These are phyloP conservation scores for Davidsoniella eucalypti DNA, from an alignment of 2,329 filamentous ascomycete species.

Conservation along the genomic window DNA sequence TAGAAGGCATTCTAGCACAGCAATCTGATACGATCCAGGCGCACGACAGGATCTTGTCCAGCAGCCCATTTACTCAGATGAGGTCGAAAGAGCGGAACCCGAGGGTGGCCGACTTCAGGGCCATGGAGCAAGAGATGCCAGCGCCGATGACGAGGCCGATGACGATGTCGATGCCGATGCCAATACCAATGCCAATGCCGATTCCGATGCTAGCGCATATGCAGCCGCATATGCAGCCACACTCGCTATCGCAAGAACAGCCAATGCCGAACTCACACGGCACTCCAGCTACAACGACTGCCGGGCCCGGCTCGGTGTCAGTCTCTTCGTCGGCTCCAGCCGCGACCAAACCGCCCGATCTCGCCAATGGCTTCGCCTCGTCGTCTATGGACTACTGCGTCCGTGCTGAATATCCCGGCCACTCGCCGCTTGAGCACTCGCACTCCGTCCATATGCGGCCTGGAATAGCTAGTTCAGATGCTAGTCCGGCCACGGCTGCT, in stretches of 20 bases:
- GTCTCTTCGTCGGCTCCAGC: too few relatives aligned
- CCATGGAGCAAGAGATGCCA: neutral
- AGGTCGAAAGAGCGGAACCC: slow-evolving; percentile 10
- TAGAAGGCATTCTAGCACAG: slow-evolving; percentile 48
- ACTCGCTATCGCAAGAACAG: too few relatives aligned
- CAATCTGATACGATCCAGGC: slow-evolving; percentile 50
- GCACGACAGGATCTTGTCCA: slow-evolving; percentile 51
- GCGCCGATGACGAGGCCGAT: neutral
- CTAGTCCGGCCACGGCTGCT: too few relatives aligned
- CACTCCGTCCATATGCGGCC: neutral
- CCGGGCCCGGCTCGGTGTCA: too few relatives aligned
- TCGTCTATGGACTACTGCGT: neutral
- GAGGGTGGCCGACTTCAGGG: neutral
- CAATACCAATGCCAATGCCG: neutral
- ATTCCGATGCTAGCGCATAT: neutral
- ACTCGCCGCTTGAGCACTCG: slow-evolving; percentile 4
- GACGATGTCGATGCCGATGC: neutral
- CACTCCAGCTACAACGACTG: too few relatives aligned
- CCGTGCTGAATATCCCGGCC: slow-evolving; percentile 8
- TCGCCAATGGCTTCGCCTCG: neutral
- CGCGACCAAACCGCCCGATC: neutral
- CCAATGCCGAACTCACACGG: too few relatives aligned
- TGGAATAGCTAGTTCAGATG: too few relatives aligned
- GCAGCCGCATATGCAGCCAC: too few relatives aligned
- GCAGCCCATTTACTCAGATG: slow-evolving; percentile 26